Percentiles rank a stretch among this genome's conserved stretches.
phyloP scores from a whole-genome alignment of 2,329 filamentous ascomycete genomes.

The Aureobasidium namibiae region DNA sequence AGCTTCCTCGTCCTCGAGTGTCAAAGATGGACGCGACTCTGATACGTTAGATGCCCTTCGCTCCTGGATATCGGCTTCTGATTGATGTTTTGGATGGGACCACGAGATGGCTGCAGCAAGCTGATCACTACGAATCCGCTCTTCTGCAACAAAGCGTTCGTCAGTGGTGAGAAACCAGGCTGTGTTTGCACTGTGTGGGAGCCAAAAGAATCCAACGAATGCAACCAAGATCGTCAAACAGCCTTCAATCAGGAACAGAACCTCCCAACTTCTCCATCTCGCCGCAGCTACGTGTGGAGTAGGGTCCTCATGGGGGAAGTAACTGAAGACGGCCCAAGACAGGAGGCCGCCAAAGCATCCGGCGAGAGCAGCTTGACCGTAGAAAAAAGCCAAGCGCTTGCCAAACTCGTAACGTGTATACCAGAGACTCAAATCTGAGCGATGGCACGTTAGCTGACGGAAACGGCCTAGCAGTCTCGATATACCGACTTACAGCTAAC shows the following conservation, averaged over 20 bases:
- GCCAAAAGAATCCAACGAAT: conserved; percentile 41
- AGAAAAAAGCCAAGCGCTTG: conserved; percentile 46
- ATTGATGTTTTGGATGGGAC: neutral
- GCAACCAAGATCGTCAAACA: conserved; percentile 39
- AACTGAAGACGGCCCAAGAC: conserved; percentile 42
- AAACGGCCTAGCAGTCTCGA: neutral
- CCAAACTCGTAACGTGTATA: conserved; percentile 52
- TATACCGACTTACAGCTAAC: conserved; percentile 34
- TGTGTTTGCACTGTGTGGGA: conserved; percentile 40
- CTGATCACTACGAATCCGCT: conserved; percentile 32
- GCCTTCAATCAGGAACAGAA: conserved; percentile 44
- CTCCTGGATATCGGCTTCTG: neutral
- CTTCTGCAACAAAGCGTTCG: conserved; percentile 39
- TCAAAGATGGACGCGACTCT: neutral
- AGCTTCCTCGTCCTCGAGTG: neutral
- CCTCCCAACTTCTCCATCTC: conserved; percentile 42
- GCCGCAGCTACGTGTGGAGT: neutral
- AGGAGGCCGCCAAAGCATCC: conserved; percentile 50
- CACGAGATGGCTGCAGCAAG: conserved; percentile 5
- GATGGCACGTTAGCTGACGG: neutral
- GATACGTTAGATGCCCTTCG: neutral
- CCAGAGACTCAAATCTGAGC: conserved; percentile 43
- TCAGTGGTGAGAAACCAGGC: conserved; percentile 44
- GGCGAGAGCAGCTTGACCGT: conserved; percentile 49
- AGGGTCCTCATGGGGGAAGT: conserved; percentile 23